Conservation (phyloP, 176 grass and related monocot species). For the Themeda triandra region DNA sequence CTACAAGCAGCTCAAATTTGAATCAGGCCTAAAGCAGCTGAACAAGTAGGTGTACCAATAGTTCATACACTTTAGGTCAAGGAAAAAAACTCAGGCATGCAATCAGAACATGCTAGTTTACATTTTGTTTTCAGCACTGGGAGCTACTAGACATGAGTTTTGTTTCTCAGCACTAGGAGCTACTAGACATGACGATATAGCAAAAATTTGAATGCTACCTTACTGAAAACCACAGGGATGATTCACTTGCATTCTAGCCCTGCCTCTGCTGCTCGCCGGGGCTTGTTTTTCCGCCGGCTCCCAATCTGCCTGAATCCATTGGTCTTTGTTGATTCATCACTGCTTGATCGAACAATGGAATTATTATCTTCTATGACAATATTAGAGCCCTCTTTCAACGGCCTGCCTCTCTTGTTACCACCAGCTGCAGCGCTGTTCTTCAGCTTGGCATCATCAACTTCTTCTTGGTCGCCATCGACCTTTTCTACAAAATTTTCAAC, state of each 20-base stretch:
- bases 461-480: constrained; percentile 35
- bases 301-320: constrained; percentile 67
- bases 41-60: constrained; percentile 1
- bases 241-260: constrained; percentile 67
- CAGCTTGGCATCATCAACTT: constrained; percentile 35
- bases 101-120: constrained; percentile 22
- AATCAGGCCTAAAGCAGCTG: background rate
- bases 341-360: constrained; percentile 38
- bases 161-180: constrained; percentile 9
- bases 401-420: constrained; percentile 55
- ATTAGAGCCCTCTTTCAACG: constrained; percentile 47
- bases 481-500: constrained; percentile 46
- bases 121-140: constrained; percentile 21
- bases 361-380: constrained; percentile 39
- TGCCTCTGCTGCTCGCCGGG: constrained; percentile 62
- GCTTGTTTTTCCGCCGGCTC: constrained; percentile 69
- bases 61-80: constrained; percentile 32
- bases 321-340: constrained; percentile 42
- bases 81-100: constrained; percentile 20
- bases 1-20: constrained; percentile 14
- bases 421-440: constrained; percentile 26
- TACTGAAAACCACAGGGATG: constrained; percentile 15
- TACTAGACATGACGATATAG: background rate
- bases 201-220: constrained; percentile 12
- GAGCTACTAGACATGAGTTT: background rate